Evolutionary conservation across 2,329 filamentous ascomycete genomes (phyloP), one percentile per base, ranked within the genome.

Genomic region (Colletotrichum graminicola): DNA sequence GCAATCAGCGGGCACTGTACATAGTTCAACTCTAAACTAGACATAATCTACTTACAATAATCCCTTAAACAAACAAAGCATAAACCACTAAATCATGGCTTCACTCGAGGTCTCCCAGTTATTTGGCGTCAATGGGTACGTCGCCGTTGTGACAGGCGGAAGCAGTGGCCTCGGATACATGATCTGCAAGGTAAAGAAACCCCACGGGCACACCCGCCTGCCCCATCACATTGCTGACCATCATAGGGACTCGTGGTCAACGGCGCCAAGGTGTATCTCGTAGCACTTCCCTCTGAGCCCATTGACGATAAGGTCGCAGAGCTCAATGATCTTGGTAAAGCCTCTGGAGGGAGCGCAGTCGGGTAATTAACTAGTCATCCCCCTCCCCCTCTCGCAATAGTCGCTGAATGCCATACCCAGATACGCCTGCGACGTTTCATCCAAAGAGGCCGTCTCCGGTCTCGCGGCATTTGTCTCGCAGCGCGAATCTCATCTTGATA

Each of bases 121-220:
- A 2, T 79, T 79, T 66, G 62, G 72, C 3, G 78, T 81, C 7
- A 75, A 76, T 52, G 79, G 77, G 2, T 75, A 75, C 60, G 76
- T 84, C 72, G 75, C 82, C 71, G 66, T 80, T 34, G 76, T 82
- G 55, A 79, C 82, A 69, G 74, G 81, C 67, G 80, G 80, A 0
- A 82, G 80, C 56, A 85, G 83, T 74, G 84, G 84, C 1, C 76
- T 86, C 16, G 84, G 84, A 1, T 77, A 83, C 39, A 86, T 86
- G 84, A 85, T 85, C 52, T 78, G 79, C 56, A 82, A 80, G 73
- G 84, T 82, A 39, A 3, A n/a, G n/a, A 43, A n/a, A 10, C 5
- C 43, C 43, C 3, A 36, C n/a, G 5, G 2, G 4, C 41, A 29
- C 14, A 7, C 8, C 5, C 14, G 11, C 45, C 5, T 26, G 45